Evolutionary conservation across 345 rosid genomes (phyloP).

Genomic region (Moricandia arvensis): DNA sequence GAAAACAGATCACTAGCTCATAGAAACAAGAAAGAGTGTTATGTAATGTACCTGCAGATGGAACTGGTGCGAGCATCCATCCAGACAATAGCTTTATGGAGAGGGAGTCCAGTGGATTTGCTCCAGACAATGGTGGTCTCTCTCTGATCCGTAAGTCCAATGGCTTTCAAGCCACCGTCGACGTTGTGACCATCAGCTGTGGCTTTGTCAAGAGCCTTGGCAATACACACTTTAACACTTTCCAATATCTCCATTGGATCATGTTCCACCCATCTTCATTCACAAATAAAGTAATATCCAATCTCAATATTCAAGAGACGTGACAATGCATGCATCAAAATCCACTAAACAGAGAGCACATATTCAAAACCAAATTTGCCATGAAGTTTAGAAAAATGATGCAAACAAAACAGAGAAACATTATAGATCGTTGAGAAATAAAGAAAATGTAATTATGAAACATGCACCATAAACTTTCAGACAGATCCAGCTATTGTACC

Average conservation of each 20-base stretch:
- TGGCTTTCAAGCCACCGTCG: conserved; percentile 76
- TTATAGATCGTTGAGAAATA: neutral
- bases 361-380: neutral
- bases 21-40: neutral
- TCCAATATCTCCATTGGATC: conserved; percentile 91
- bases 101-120: conserved; percentile 79
- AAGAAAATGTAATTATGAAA: neutral
- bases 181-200: conserved; percentile 80
- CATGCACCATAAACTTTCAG: neutral
- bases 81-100: conserved; percentile 90
- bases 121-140: conserved; percentile 90
- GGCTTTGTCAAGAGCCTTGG: conserved; percentile 86
- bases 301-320: neutral
- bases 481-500: neutral
- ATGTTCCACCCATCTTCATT: conserved; percentile 84
- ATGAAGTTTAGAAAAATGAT: neutral
- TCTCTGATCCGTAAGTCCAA: conserved; percentile 93
- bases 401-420: neutral
- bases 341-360: neutral
- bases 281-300: neutral
- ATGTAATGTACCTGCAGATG: conserved; percentile 57
- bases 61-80: conserved; percentile 93
- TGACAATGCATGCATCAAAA: neutral
- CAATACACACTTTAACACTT: conserved; percentile 69
- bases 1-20: too few relatives aligned